A percentile compares a stretch with the other conserved stretches of the same genome.
These are phyloP conservation scores for Gautieria morchelliformis DNA, from an alignment of 768 basidiomycete species.

Conservation along the genomic window DNA sequence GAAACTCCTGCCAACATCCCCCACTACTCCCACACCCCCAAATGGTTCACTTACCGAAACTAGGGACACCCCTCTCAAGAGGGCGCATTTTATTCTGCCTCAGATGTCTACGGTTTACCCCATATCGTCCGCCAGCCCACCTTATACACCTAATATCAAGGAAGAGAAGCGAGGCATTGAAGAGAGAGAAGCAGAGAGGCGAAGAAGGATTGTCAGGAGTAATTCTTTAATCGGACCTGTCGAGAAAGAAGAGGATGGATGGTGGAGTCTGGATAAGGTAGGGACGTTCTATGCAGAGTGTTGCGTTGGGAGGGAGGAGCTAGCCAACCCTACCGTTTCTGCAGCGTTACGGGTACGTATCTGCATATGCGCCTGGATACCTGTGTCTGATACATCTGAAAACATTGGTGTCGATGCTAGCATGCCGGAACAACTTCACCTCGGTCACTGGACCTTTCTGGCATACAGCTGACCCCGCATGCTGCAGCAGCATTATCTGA, in stretches of 20 bases:
- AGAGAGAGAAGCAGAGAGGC: constrained; percentile 60
- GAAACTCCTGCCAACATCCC: constrained; percentile 55
- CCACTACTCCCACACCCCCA: constrained; percentile 20
- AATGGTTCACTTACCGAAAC: constrained; percentile 25
- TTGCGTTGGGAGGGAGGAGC: constrained; percentile 67
- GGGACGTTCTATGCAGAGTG: constrained; percentile 83
- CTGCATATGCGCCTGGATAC: background rate
- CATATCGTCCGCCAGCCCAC: constrained; percentile 76
- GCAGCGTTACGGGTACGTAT: constrained; percentile 56
- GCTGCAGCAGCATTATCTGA: constrained; percentile 80
- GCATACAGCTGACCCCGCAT: constrained; percentile 60
- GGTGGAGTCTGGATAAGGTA: constrained; percentile 82
- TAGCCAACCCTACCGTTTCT: constrained; percentile 54
- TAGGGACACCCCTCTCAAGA: constrained; percentile 57
- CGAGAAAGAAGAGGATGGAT: constrained; percentile 37
- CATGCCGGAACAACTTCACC: constrained; percentile 47
- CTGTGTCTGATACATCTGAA: background rate
- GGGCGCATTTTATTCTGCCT: constrained; percentile 88
- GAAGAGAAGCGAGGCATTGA: constrained; percentile 80
- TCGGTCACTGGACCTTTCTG: constrained; percentile 70
- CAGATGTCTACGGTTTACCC: constrained; percentile 84
- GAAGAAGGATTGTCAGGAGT: constrained; percentile 55
- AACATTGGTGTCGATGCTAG: constrained; percentile 22
- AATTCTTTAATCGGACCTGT: constrained; percentile 8
- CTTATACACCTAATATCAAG: constrained; percentile 65